Base-by-base conservation (phyloP, 306 rosid genomes). In the Biancaea sappan region DNA sequence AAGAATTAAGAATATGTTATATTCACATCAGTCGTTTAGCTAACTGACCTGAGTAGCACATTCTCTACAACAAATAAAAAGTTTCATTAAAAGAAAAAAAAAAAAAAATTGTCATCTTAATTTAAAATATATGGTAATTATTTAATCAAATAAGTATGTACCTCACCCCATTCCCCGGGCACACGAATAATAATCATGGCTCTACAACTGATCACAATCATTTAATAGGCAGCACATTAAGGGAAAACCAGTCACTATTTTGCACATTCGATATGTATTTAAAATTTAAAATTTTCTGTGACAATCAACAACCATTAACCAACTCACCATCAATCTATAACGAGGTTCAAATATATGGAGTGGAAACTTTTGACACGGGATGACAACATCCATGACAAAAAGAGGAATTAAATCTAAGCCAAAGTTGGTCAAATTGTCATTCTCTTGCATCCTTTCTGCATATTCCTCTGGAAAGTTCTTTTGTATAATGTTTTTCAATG, bases 271-370 rank as follows among this genome's bases (percentile, higher is more conserved):
- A 34, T 54, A 50, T 50, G 61, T 25, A 64, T 38, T 29, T 48
- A 54, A 65, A 37, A 16, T 44, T 10, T 59, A 70, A 60, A 16
- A n/a, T 6, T 31, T 21, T 60, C 44, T 11, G 34, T 46, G 51
- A 52, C 68, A 68, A 69, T 28, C 47, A 58, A 50, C 53, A 69
- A 76, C 35, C 47, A 18, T 56, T 31, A 12, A 79, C 67, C 52
- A 76, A 83, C 92, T 90, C 85, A 94, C 99, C 99, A 94, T 94
- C 25, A 94, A 92, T 89, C 99, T 90, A 86, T 94, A 94, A 26
- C 96, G 99, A 46, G 99, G 96, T 83, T 94, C 99, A 83, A 94
- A 94, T 85, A 94, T 94, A 85, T 94, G 81, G 64, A 94, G 93
- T 5, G 95, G 93, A 62, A 94, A 90, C 82, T 84, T 94, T 81